These are phyloP conservation scores for Trichocladium uniseriatum DNA, from an alignment of 495 filamentous ascomycete genomes.

Conservation along the genomic window DNA sequence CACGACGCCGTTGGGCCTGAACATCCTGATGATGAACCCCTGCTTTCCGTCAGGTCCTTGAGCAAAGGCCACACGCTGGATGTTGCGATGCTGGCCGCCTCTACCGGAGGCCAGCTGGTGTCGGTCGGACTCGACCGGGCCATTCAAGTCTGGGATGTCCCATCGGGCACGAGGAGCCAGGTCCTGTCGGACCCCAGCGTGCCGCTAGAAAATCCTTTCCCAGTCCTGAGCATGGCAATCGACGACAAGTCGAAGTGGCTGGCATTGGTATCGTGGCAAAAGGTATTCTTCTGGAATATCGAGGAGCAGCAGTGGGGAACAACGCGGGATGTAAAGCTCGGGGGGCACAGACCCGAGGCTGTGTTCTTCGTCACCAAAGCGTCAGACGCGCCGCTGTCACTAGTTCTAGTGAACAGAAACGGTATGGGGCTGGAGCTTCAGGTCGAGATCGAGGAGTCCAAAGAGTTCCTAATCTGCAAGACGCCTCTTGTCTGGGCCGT, in stretches of 20 bases:
- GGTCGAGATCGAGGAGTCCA: constrained; percentile 20
- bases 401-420: constrained; percentile 50
- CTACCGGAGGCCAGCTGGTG: constrained; percentile 49
- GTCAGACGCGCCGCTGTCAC: constrained; percentile 25
- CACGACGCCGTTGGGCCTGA: constrained; percentile 22
- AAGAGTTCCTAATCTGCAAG: constrained; percentile 34
- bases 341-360: constrained; percentile 43
- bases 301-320: constrained; percentile 41
- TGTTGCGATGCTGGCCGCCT: constrained; percentile 50
- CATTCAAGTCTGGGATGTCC: constrained; percentile 52
- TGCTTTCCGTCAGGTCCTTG: constrained; percentile 52
- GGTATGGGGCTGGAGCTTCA: constrained; percentile 48
- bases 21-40: constrained; percentile 37
- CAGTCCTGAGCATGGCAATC: constrained; percentile 49
- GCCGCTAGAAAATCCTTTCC: constrained; percentile 36
- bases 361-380: constrained; percentile 46
- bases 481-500: constrained; percentile 37
- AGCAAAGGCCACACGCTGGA: constrained; percentile 52
- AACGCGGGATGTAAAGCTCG: constrained; percentile 38
- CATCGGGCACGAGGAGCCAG: constrained; percentile 28
- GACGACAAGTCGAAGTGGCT: constrained; percentile 53
- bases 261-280: constrained; percentile 48
- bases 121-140: constrained; percentile 56
- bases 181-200: constrained; percentile 33
- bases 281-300: constrained; percentile 51